Evolutionary conservation across 148 eudicot species (phyloP), one percentile per base, ranked within the genome.

Genomic region (Amaranthus palmeri): DNA sequence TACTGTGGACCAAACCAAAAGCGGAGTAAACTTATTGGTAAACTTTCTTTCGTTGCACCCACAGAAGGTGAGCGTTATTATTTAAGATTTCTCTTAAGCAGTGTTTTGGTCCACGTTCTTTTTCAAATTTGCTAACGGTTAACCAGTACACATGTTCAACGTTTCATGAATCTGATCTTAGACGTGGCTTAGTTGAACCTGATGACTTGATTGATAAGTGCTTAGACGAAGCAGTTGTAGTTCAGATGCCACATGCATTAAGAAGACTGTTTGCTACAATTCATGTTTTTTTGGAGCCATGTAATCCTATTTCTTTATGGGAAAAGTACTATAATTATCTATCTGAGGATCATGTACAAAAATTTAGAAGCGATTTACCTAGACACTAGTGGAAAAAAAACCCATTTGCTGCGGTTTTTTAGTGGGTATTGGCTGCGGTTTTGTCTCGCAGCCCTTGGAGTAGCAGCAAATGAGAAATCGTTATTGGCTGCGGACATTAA

Each of bases 361-460:
- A 43, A n/a, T n/a, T 6, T 12, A 7, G 18, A 0, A 36, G 12
- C 13, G 1, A 41, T 0, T 5, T 3, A 0, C 0, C 12, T 0
- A 45, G 4, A 1, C n/a, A n/a, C n/a, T n/a, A n/a, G n/a, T n/a
- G n/a, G n/a, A n/a, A n/a, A n/a, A n/a, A n/a, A n/a, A n/a, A n/a
- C n/a, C n/a, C n/a, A n/a, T n/a, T n/a, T n/a, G n/a, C n/a, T n/a
- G n/a, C n/a, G n/a, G n/a, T n/a, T n/a, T n/a, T n/a, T n/a, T n/a
- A n/a, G n/a, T n/a, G n/a, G n/a, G n/a, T n/a, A n/a, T n/a, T n/a
- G n/a, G n/a, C n/a, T n/a, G n/a, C n/a, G n/a, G n/a, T n/a, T n/a
- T n/a, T n/a, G n/a, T n/a, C n/a, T n/a, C n/a, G n/a, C n/a, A n/a
- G n/a, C n/a, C n/a, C n/a, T n/a, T n/a, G n/a, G n/a, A n/a, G n/a